These are phyloP conservation scores for Populus deltoides DNA, from an alignment of 345 rosid species.

Conservation along the genomic window DNA sequence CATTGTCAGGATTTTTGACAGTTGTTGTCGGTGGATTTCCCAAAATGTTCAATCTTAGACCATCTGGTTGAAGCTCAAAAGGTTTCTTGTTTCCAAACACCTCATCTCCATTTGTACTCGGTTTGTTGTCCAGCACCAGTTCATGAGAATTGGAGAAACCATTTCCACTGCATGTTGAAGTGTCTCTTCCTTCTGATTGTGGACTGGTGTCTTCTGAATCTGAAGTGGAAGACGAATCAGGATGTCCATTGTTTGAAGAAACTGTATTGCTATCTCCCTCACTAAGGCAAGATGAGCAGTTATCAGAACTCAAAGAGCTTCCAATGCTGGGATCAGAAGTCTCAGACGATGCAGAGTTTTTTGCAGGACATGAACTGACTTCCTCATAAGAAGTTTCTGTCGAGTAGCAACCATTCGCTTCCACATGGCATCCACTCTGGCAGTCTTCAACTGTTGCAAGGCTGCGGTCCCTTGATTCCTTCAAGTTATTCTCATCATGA, in stretches of 20 bases:
- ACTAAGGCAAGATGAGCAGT: slow-evolving; percentile 83
- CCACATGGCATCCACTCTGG: slow-evolving; percentile 34
- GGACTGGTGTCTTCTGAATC: slow-evolving; percentile 78
- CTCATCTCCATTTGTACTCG: slow-evolving; percentile 29
- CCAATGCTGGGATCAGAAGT: slow-evolving; percentile 42
- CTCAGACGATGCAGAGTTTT: slow-evolving; percentile 21
- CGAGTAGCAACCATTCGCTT: slow-evolving; percentile 33
- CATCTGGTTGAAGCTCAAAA: slow-evolving; percentile 31
- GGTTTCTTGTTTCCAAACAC: slow-evolving; percentile 29
- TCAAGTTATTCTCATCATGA: slow-evolving; percentile 24
- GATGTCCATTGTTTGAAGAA: slow-evolving; percentile 61
- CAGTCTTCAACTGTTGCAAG: slow-evolving; percentile 31
- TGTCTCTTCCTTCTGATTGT: slow-evolving; percentile 60
- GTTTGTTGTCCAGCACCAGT: slow-evolving; percentile 33
- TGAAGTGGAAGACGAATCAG: slow-evolving; percentile 74
- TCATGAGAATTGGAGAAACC: slow-evolving; percentile 41
- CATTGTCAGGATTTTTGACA: slow-evolving; percentile 36
- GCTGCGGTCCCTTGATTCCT: slow-evolving; percentile 23
- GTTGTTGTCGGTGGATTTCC: slow-evolving; percentile 38
- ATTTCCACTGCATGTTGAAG: slow-evolving; percentile 32
- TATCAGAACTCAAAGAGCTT: slow-evolving; percentile 70
- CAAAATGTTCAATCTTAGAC: slow-evolving; percentile 23
- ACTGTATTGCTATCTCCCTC: slow-evolving; percentile 77
- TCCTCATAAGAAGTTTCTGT: slow-evolving; percentile 39
- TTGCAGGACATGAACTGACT: slow-evolving; percentile 28